A percentile compares a stretch with the other conserved stretches of the same genome.
These are phyloP conservation scores for Fraxinus americana DNA, from an alignment of 257 asterid species.

Conservation along the genomic window DNA sequence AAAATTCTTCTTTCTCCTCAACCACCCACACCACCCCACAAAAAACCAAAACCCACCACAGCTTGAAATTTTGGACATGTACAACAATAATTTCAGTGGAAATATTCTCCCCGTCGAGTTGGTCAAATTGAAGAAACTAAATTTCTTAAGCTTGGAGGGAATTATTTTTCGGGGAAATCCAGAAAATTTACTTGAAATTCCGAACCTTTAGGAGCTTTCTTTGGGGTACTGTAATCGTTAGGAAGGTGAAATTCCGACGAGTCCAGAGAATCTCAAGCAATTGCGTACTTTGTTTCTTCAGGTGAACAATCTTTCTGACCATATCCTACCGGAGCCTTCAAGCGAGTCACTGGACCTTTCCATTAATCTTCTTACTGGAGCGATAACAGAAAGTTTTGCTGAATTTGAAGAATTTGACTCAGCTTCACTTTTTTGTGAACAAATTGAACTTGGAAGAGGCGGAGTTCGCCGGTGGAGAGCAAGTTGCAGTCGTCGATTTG, in stretches of 20 bases:
- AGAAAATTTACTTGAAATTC: slow-evolving; percentile 61
- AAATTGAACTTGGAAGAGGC: slow-evolving; percentile 67
- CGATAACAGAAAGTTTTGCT: slow-evolving; percentile 58
- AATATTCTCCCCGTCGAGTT: slow-evolving; percentile 61
- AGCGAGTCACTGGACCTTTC: slow-evolving; percentile 83
- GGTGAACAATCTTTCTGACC: slow-evolving; percentile 65
- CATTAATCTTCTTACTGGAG: slow-evolving; percentile 60
- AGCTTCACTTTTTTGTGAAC: slow-evolving; percentile 63
- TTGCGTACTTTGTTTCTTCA: slow-evolving; percentile 70
- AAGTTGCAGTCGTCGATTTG: too few species aligned
- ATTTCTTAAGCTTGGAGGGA: slow-evolving; percentile 59
- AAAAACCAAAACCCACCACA: background rate
- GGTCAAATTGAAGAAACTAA: slow-evolving; percentile 46
- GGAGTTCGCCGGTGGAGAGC: slow-evolving; percentile 61
- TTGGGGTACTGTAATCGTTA: slow-evolving; percentile 72
- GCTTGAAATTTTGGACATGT: slow-evolving; percentile 62
- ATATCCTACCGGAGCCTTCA: slow-evolving; percentile 66
- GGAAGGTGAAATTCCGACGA: slow-evolving; percentile 72
- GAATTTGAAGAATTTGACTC: slow-evolving; percentile 58
- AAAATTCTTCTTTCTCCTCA: too few species aligned
- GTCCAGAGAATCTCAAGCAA: slow-evolving; percentile 69
- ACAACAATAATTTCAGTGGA: slow-evolving; percentile 73
- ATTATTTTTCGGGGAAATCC: slow-evolving; percentile 70
- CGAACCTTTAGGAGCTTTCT: slow-evolving; percentile 52
- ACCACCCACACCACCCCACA: too few species aligned